Percentiles rank a stretch among this genome's conserved stretches.
These are phyloP conservation scores for Phylloboletellus chloephorus DNA, from an alignment of 1,284 basidiomycete genomes.

Conservation along the genomic window DNA sequence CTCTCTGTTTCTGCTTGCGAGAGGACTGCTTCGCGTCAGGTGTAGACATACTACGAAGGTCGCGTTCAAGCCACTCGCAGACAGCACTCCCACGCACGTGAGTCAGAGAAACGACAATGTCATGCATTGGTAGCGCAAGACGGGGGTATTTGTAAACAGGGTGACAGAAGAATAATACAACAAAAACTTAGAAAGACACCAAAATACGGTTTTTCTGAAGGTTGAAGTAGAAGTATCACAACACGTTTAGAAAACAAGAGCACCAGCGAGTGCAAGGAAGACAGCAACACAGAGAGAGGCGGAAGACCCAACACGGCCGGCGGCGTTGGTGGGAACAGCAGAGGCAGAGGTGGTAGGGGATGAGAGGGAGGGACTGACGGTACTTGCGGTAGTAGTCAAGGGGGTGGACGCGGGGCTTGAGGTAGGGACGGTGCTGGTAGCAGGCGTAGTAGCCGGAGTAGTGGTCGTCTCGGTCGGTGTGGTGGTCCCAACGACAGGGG, in stretches of 20 bases:
- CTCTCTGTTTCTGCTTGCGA: conserved; percentile 20
- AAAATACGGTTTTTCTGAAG: conserved; percentile 1
- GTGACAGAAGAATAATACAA: conserved; percentile 18
- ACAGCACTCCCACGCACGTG: conserved; percentile 11
- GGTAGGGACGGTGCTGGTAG: not conserved
- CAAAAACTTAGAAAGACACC: conserved; percentile 12
- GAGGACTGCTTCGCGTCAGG: conserved; percentile 14
- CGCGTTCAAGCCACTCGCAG: no score
- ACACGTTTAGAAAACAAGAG: conserved; percentile 18
- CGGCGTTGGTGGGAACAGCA: conserved; percentile 18
- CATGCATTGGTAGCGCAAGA: not conserved
- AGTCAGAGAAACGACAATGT: not conserved
- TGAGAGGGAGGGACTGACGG: not conserved
- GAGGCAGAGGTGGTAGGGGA: conserved; percentile 9
- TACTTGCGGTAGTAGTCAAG: not conserved
- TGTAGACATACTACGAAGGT: no score
- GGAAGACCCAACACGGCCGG: conserved; percentile 19
- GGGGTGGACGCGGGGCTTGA: conserved; percentile 2
- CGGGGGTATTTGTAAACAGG: conserved; percentile 4
- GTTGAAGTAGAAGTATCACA: conserved; percentile 7
- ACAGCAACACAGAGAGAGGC: conserved; percentile 19
- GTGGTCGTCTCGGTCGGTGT: conserved; percentile 12
- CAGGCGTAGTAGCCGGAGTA: not conserved
- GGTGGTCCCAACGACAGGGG: conserved; percentile 1
- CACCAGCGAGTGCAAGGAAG: conserved; percentile 22